Conservation (phyloP, 2,329 filamentous ascomycete genomes). For the Penicillium digitatum region DNA sequence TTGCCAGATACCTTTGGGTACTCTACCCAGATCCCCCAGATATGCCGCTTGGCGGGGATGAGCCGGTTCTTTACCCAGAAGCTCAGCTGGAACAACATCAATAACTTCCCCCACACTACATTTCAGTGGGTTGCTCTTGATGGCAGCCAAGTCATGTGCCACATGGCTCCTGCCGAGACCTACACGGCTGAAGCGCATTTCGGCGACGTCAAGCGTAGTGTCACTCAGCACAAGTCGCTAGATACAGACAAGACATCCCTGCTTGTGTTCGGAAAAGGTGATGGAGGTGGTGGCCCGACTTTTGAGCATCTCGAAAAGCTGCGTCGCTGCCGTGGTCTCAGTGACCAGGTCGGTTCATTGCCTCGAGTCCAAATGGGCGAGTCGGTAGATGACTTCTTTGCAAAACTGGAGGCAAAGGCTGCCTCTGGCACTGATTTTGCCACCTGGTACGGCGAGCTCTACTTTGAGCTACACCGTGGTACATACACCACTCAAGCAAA, state of each 20-base stretch:
- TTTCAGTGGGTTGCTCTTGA: slow-evolving; percentile 98
- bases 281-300: slow-evolving; percentile 91
- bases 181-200: slow-evolving; percentile 95
- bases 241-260: slow-evolving; percentile 88
- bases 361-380: slow-evolving; percentile 85
- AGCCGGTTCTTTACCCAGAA: slow-evolving; percentile 96
- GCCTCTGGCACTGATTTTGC: slow-evolving; percentile 65
- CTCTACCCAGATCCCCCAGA: slow-evolving; percentile 86
- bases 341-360: slow-evolving; percentile 76
- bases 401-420: slow-evolving; percentile 73
- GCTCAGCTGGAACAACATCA: slow-evolving; percentile 99
- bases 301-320: slow-evolving; percentile 94
- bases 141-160: slow-evolving; percentile 92
- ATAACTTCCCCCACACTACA: slow-evolving; percentile 96
- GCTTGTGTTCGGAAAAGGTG: slow-evolving; percentile 92
- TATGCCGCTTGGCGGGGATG: slow-evolving; percentile 94
- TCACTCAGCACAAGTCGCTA: slow-evolving; percentile 91
- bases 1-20: slow-evolving; percentile 98
- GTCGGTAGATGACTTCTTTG: slow-evolving; percentile 93
- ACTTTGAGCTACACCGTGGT: slow-evolving; percentile 94
- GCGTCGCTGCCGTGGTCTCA: slow-evolving; percentile 82
- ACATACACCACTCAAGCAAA: slow-evolving; percentile 97
- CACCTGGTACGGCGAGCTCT: slow-evolving; percentile 97
- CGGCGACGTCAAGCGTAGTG: slow-evolving; percentile 84
- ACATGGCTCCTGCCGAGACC: slow-evolving; percentile 94